Conservation (phyloP, 352 stramenopile species). For the Blastocystis sp. region DNA sequence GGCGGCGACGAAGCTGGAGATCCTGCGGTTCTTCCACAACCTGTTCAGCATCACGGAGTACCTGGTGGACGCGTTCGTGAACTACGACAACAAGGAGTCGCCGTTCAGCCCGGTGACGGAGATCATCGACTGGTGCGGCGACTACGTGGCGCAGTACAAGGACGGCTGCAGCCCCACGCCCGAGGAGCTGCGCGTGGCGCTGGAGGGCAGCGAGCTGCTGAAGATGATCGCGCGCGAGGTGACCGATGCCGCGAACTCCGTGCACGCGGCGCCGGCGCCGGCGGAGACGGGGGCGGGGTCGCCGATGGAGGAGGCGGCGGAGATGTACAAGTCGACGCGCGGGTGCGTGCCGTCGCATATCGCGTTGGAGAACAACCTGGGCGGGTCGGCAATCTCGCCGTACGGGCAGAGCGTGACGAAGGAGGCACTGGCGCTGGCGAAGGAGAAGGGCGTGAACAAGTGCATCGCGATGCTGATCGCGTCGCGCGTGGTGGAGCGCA, state of each 20-base stretch:
- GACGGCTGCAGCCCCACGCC: conserved; percentile 1
- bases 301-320: not conserved
- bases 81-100: conserved; percentile 31
- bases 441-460: conserved; percentile 80
- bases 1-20: conserved; percentile 11
- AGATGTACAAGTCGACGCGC: conserved; percentile 44
- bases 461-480: conserved; percentile 80
- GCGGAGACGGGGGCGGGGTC: not conserved
- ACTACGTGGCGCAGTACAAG: conserved; percentile 22
- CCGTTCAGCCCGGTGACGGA: conserved; percentile 2
- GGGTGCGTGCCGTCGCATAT: conserved; percentile 9
- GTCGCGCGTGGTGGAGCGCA: conserved; percentile 82
- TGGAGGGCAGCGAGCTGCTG: conserved; percentile 8
- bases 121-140: conserved; percentile 1
- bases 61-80: conserved; percentile 34
- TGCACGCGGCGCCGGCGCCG: not conserved
- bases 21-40: conserved; percentile 24
- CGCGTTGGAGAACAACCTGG: not conserved
- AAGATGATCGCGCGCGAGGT: conserved; percentile 16
- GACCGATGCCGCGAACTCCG: not conserved
- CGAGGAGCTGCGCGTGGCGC: not conserved
- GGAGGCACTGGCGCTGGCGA: conserved; percentile 20
- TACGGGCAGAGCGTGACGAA: conserved; percentile 48
- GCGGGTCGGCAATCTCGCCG: not conserved
- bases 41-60: conserved; percentile 35